These are phyloP conservation scores for Cicer chorassanicum DNA, from an alignment of 306 rosid genomes.

Conservation along the genomic window DNA sequence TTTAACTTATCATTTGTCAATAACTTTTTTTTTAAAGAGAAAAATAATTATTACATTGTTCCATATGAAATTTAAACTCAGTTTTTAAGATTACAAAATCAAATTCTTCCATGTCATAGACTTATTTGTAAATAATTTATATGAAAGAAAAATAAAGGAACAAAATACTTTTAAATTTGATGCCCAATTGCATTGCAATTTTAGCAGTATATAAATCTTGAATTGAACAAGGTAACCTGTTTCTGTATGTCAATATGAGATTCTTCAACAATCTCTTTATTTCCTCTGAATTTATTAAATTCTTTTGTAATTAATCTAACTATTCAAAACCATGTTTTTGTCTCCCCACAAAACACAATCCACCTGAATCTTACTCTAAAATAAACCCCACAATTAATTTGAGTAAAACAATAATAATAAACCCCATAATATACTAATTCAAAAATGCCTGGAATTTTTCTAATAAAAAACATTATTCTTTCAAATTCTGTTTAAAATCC, in stretches of 20 bases:
- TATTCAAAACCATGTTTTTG: not conserved
- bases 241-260: not conserved
- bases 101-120: too few relatives aligned
- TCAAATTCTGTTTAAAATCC: not conserved
- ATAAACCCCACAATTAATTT: slow-evolving; percentile 7
- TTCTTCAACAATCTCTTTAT: slow-evolving; percentile 15
- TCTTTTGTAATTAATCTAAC: not conserved
- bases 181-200: not conserved
- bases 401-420: not conserved
- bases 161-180: not conserved
- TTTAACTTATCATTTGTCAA: not conserved
- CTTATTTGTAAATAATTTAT: too few relatives aligned
- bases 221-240: not conserved
- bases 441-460: not conserved
- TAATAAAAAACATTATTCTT: not conserved
- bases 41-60: too few relatives aligned
- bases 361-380: not conserved
- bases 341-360: not conserved
- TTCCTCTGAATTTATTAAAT: not conserved
- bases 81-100: too few relatives aligned
- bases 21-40: too few relatives aligned
- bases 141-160: too few relatives aligned
- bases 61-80: too few relatives aligned
- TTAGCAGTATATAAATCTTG: not conserved
- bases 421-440: not conserved